Percentiles rank a stretch among this genome's conserved stretches.
Conservation (phyloP, 495 filamentous ascomycete species). For the Geopyxis carbonaria region DNA sequence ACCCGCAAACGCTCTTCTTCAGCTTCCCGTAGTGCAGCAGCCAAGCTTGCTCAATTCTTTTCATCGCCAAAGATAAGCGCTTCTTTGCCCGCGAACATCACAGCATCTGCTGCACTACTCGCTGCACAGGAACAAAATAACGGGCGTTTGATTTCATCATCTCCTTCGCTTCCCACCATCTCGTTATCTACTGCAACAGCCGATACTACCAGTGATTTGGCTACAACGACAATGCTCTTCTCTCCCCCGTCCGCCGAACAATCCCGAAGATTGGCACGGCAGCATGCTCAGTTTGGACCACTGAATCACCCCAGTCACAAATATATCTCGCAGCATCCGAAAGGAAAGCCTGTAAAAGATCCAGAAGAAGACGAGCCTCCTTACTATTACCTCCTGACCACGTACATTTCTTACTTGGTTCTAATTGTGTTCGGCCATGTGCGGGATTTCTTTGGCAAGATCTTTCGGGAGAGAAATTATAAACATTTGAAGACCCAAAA, state of each 20-base stretch:
- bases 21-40: slow-evolving; percentile 35
- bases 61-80: slow-evolving; percentile 56
- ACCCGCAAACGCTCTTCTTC: slow-evolving; percentile 30
- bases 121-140: slow-evolving; percentile 40
- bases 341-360: slow-evolving; percentile 56
- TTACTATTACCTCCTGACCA: slow-evolving; percentile 90
- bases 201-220: slow-evolving; percentile 35
- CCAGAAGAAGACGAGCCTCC: slow-evolving; percentile 90
- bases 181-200: slow-evolving; percentile 76
- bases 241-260: slow-evolving; percentile 82
- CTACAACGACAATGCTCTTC: slow-evolving; percentile 42
- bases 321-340: slow-evolving; percentile 63
- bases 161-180: slow-evolving; percentile 74
- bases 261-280: slow-evolving; percentile 50
- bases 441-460: slow-evolving; percentile 94
- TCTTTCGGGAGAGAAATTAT: slow-evolving; percentile 70
- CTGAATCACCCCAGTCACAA: slow-evolving; percentile 61
- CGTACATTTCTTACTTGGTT: slow-evolving; percentile 91
- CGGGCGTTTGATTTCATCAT: slow-evolving; percentile 41
- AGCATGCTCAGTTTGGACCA: slow-evolving; percentile 85
- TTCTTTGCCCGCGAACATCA: slow-evolving; percentile 32
- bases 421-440: slow-evolving; percentile 91
- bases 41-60: slow-evolving; percentile 42
- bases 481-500: slow-evolving; percentile 63
- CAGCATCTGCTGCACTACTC: slow-evolving; percentile 41